Percentiles rank a stretch among this genome's conserved stretches.
Evolutionary conservation across 129 eudicot genomes (phyloP).

Genomic region (Heracleum sosnowskyi): DNA sequence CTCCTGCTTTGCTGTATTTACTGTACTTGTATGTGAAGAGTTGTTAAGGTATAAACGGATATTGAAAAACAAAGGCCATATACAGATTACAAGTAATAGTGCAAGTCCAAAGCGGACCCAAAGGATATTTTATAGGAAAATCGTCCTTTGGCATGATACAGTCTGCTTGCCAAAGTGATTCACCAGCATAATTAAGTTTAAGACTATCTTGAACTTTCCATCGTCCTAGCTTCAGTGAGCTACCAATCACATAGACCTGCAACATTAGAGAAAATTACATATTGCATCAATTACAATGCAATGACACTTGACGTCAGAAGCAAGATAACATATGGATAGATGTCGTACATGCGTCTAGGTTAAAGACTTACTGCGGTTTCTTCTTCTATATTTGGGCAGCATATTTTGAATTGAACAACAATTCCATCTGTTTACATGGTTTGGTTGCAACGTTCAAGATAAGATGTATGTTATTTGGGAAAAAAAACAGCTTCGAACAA

Average conservation of each 20-base stretch:
- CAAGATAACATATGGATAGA: neutral
- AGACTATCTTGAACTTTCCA: slow-evolving; percentile 83
- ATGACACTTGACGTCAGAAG: neutral
- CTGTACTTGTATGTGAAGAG: slow-evolving; percentile 65
- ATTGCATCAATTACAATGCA: neutral
- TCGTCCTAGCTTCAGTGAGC: slow-evolving; percentile 56
- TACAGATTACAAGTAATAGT: too few species aligned
- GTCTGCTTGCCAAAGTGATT: slow-evolving; percentile 81
- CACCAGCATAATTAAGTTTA: slow-evolving; percentile 73
- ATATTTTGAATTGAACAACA: slow-evolving; percentile 69
- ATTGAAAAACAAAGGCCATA: slow-evolving; percentile 13
- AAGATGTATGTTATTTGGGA: slow-evolving; percentile 3
- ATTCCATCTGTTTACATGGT: slow-evolving; percentile 55
- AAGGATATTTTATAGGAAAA: slow-evolving; percentile 89
- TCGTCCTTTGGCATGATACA: slow-evolving; percentile 52
- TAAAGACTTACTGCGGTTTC: slow-evolving; percentile 60
- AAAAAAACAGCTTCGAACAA: slow-evolving; percentile 10
- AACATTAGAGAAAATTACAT: slow-evolving; percentile 10
- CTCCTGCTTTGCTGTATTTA: slow-evolving; percentile 48
- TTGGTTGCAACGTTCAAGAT: slow-evolving; percentile 9
- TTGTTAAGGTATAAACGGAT: slow-evolving; percentile 37
- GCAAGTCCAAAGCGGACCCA: neutral
- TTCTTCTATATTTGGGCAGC: slow-evolving; percentile 79
- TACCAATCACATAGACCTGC: slow-evolving; percentile 85
- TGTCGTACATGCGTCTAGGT: slow-evolving; percentile 8